Conservation (phyloP, 2,329 filamentous ascomycete genomes). For the Verticillium isaacii region DNA sequence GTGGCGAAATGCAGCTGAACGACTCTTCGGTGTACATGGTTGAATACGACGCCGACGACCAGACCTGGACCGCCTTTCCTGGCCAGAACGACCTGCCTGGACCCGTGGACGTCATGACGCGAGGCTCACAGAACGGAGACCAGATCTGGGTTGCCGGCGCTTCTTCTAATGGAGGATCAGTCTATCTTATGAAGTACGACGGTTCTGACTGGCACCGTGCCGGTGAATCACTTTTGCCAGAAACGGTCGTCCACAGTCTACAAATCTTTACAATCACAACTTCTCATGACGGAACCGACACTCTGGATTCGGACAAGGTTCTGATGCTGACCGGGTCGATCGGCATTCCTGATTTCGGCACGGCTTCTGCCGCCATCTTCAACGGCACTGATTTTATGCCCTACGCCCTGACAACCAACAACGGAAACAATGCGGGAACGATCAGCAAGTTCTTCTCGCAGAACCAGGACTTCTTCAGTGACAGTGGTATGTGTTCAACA, state of each 20-base stretch:
- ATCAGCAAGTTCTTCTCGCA: conserved; percentile 81
- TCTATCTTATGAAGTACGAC: conserved; percentile 80
- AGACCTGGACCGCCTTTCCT: conserved; percentile 62
- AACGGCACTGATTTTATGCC: conserved; percentile 76
- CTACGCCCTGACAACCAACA: conserved; percentile 71
- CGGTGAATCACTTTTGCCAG: conserved; percentile 55
- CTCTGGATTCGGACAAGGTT: conserved; percentile 63
- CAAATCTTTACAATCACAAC: conserved; percentile 73
- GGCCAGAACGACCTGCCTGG: conserved; percentile 67
- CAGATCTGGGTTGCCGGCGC: conserved; percentile 81
- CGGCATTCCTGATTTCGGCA: conserved; percentile 69
- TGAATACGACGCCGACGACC: conserved; percentile 63
- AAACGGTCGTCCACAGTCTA: conserved; percentile 70
- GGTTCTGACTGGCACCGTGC: conserved; percentile 65
- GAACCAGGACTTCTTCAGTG: conserved; percentile 68
- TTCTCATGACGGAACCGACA: conserved; percentile 57
- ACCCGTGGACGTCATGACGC: conserved; percentile 69
- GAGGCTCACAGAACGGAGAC: conserved; percentile 66
- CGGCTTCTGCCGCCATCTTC: conserved; percentile 80
- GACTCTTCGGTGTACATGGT: conserved; percentile 61
- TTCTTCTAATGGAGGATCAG: conserved; percentile 53
- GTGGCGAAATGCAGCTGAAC: conserved; percentile 69
- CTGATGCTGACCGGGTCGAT: conserved; percentile 85
- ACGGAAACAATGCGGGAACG: conserved; percentile 62
- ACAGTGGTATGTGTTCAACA: no score